Conservation (phyloP, 306 rosid species). For the Prunus dulcis region DNA sequence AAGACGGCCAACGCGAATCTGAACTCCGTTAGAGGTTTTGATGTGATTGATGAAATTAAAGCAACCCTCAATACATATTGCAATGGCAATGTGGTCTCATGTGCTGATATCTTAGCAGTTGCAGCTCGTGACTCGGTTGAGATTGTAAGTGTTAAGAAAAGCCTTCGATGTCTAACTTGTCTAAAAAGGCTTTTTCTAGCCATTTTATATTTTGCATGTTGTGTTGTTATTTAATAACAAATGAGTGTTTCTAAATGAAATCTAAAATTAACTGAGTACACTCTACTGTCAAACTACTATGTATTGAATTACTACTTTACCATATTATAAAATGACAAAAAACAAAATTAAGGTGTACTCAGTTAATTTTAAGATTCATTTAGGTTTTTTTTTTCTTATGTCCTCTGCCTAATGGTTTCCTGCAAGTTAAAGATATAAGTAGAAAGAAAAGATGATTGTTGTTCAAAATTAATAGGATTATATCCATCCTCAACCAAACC, state of each 20-base stretch:
- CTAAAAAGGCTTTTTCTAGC: neutral
- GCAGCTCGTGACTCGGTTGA: conserved; percentile 44
- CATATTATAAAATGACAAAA: too few species aligned
- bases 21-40: conserved; percentile 29
- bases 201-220: neutral
- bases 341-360: too few species aligned
- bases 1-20: conserved; percentile 45
- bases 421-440: too few species aligned
- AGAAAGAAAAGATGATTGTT: too few species aligned
- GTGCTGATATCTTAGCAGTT: conserved; percentile 39
- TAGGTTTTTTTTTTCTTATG: too few species aligned
- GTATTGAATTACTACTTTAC: too few species aligned
- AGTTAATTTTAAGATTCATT: too few species aligned
- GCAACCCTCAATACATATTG: conserved; percentile 14
- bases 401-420: too few species aligned
- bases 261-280: too few species aligned
- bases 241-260: accelerated
- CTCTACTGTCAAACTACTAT: too few species aligned
- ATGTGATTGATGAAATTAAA: conserved; percentile 31
- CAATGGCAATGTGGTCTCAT: conserved; percentile 25
- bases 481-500: too few species aligned
- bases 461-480: too few species aligned
- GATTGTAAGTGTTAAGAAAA: conserved; percentile 14
- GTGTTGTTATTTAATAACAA: neutral
- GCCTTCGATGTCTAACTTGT: neutral